Conservation (phyloP, 192 early-diverging fungal genomes). For the Gigaspora rosea region DNA sequence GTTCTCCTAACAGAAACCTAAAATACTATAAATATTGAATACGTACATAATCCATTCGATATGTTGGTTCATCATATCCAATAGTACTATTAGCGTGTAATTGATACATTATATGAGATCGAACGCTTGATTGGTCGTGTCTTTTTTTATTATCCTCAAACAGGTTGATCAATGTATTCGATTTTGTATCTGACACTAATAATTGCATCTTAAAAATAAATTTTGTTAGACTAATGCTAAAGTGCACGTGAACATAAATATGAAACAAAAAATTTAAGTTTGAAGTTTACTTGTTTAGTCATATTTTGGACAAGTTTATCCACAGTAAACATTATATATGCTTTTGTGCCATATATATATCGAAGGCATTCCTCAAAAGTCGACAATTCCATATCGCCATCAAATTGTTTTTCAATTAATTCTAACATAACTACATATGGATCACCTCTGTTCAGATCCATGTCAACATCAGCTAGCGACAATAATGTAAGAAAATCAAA, state of each 20-base stretch:
- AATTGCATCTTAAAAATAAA: neutral
- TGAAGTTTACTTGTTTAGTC: slow-evolving; percentile 70
- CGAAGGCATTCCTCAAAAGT: slow-evolving; percentile 89
- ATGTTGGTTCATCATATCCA: slow-evolving; percentile 78
- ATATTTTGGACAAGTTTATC: slow-evolving; percentile 84
- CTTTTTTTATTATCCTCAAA: slow-evolving; percentile 59
- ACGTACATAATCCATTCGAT: slow-evolving; percentile 79
- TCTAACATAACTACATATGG: slow-evolving; percentile 80
- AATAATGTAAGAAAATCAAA: neutral
- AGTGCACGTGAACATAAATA: neutral
- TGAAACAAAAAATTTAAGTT: too few species aligned
- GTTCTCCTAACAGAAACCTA: neutral
- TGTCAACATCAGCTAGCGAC: slow-evolving; percentile 44
- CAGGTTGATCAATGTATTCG: slow-evolving; percentile 62
- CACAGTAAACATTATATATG: slow-evolving; percentile 85
- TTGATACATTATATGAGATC: slow-evolving; percentile 71
- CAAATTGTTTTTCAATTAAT: slow-evolving; percentile 74
- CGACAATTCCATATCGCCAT: slow-evolving; percentile 75
- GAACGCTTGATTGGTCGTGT: slow-evolving; percentile 52
- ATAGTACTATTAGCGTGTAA: slow-evolving; percentile 71
- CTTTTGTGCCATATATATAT: slow-evolving; percentile 85
- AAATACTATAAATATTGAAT: neutral
- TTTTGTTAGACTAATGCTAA: slow-evolving; percentile 13
- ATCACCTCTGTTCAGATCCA: slow-evolving; percentile 63
- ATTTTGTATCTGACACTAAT: slow-evolving; percentile 55